Percentiles rank a stretch among this genome's conserved stretches.
Conservation (phyloP, 768 basidiomycete genomes). For the Calocybe cyanea region DNA sequence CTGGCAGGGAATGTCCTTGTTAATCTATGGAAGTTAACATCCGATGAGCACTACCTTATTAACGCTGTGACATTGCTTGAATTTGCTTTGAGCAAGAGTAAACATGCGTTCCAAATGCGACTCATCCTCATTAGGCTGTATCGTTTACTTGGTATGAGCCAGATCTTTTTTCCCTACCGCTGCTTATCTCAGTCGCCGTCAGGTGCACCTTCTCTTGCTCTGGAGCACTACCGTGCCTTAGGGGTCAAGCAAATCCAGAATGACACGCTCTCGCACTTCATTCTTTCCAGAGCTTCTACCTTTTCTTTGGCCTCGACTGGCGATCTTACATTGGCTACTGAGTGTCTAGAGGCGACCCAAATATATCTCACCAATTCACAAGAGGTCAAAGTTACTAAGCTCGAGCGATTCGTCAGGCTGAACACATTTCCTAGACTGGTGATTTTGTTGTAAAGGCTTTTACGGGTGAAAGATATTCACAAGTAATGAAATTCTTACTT, state of each 20-base stretch:
- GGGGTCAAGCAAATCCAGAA: conserved; percentile 83
- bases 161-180: not conserved
- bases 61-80: conserved; percentile 67
- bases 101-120: conserved; percentile 75
- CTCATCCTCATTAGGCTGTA: conserved; percentile 79
- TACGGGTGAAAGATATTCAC: conserved; percentile 76
- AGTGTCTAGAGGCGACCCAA: conserved; percentile 76
- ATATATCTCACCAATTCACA: conserved; percentile 78
- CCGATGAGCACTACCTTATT: conserved; percentile 55
- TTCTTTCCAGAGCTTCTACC: conserved; percentile 72
- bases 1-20: conserved; percentile 69
- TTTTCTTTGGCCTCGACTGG: conserved; percentile 77
- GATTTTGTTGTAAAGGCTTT: conserved; percentile 82
- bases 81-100: conserved; percentile 66
- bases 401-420: not conserved
- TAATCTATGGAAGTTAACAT: conserved; percentile 55
- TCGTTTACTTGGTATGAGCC: conserved; percentile 64
- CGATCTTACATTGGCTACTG: conserved; percentile 70
- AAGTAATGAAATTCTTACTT: conserved; percentile 36
- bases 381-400: conserved; percentile 47
- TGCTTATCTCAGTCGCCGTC: conserved; percentile 6
- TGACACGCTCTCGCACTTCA: conserved; percentile 84
- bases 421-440: conserved; percentile 46
- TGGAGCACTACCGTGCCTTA: conserved; percentile 78
- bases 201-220: conserved; percentile 71